Conservation (phyloP, 331 rosid genomes). For the Prunus yedoensis region DNA sequence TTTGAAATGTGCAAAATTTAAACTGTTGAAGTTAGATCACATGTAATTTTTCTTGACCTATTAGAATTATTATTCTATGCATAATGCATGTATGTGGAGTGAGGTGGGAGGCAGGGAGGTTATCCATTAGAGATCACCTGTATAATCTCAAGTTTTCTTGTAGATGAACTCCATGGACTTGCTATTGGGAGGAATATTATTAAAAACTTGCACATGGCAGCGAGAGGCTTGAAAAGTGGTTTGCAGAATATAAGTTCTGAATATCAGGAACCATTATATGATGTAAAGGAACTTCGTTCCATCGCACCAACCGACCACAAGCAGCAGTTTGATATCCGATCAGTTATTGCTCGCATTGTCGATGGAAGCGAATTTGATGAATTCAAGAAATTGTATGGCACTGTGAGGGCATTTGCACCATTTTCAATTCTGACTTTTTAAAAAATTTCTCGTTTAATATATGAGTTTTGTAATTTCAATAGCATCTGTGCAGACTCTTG, state of each 20-base stretch:
- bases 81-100: neutral
- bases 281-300: conserved; percentile 74
- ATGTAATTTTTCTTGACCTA: neutral
- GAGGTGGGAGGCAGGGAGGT: neutral
- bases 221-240: conserved; percentile 44
- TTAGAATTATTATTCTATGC: neutral
- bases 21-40: neutral
- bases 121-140: neutral
- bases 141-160: conserved; percentile 24
- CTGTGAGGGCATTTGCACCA: conserved; percentile 63
- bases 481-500: conserved; percentile 73
- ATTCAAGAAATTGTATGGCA: conserved; percentile 97
- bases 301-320: conserved; percentile 87
- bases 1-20: neutral
- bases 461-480: conserved; percentile 12
- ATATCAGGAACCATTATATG: conserved; percentile 66
- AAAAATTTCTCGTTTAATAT: conserved; percentile 7
- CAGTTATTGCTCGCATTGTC: conserved; percentile 84
- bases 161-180: conserved; percentile 92
- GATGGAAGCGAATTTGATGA: conserved; percentile 98
- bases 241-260: conserved; percentile 38
- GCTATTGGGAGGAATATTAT: conserved; percentile 81
- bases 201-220: conserved; percentile 94
- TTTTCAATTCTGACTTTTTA: conserved; percentile 25
- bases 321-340: conserved; percentile 84